Conservation (phyloP, 192 early-diverging fungal genomes). For the Endogone sp. region DNA sequence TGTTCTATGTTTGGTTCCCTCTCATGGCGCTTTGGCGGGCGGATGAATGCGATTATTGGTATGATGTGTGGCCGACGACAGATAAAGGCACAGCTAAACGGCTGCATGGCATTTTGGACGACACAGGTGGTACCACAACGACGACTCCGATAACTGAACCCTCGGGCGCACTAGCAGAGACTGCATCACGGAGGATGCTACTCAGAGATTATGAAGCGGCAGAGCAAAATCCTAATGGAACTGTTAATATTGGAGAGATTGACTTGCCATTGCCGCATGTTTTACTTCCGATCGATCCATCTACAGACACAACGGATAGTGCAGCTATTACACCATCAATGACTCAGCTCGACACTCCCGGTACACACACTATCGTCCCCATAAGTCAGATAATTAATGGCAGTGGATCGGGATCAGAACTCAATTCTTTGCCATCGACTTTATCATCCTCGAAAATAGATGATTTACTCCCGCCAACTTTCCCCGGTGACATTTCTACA, state of each 20-base stretch:
- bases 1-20: conserved; percentile 32
- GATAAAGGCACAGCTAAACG: conserved; percentile 7
- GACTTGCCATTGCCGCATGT: not conserved
- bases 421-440: not conserved
- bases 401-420: not conserved
- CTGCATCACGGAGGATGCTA: not conserved
- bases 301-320: conserved; percentile 8
- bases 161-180: not conserved
- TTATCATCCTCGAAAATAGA: too few relatives aligned
- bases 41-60: conserved; percentile 25
- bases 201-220: not conserved
- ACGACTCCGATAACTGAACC: too few relatives aligned
- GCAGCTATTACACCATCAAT: not conserved
- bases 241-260: not conserved
- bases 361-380: not conserved
- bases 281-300: not conserved
- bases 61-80: conserved; percentile 30
- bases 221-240: not conserved
- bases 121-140: not conserved
- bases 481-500: too few relatives aligned
- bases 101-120: conserved; percentile 26
- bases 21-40: conserved; percentile 20
- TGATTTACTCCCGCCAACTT: too few relatives aligned
- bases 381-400: not conserved
- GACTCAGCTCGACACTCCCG: not conserved